These are phyloP conservation scores for Multifurca ochricompacta DNA, from an alignment of 768 basidiomycete genomes.

Conservation along the genomic window DNA sequence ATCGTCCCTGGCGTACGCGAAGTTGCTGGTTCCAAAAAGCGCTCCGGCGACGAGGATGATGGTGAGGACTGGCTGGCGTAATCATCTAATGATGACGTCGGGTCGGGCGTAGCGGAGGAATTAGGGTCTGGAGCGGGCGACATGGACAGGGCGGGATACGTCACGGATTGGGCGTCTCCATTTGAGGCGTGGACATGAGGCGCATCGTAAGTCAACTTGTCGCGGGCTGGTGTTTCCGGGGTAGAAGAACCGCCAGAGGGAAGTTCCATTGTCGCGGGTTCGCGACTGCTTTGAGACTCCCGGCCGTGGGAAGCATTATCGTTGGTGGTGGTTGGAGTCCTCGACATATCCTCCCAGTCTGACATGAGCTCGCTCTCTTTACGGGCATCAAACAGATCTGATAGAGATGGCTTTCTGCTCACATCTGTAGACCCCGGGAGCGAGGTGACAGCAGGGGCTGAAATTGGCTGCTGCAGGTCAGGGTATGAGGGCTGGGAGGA, in stretches of 20 bases:
- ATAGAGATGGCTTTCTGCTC: constrained; percentile 57
- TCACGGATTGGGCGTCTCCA: constrained; percentile 23
- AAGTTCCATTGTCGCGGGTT: constrained; percentile 14
- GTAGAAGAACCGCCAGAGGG: constrained; percentile 8
- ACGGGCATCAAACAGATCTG: constrained; percentile 51
- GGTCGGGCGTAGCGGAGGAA: constrained; percentile 66
- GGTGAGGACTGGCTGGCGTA: constrained; percentile 65
- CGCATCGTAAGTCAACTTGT: not conserved
- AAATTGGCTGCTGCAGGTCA: constrained; percentile 21
- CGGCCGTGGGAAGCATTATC: constrained; percentile 30
- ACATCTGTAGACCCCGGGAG: constrained; percentile 33
- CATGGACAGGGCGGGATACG: constrained; percentile 29
- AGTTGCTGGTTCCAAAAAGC: constrained; percentile 38
- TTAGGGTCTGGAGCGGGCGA: constrained; percentile 43
- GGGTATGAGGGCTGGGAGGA: constrained; percentile 24
- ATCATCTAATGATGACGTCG: constrained; percentile 67
- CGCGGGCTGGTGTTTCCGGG: constrained; percentile 11
- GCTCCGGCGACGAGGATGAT: constrained; percentile 63
- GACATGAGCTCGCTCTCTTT: constrained; percentile 49
- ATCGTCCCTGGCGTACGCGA: constrained; percentile 39
- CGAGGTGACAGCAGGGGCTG: constrained; percentile 27
- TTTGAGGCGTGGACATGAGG: constrained; percentile 11
- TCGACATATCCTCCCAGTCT: constrained; percentile 61
- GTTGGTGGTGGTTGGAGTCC: constrained; percentile 41
- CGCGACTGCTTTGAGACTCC: constrained; percentile 25